Evolutionary conservation across 139 green algal genomes (phyloP), one percentile per base, ranked within the genome.

Genomic region (Coccomyxa sp.): DNA sequence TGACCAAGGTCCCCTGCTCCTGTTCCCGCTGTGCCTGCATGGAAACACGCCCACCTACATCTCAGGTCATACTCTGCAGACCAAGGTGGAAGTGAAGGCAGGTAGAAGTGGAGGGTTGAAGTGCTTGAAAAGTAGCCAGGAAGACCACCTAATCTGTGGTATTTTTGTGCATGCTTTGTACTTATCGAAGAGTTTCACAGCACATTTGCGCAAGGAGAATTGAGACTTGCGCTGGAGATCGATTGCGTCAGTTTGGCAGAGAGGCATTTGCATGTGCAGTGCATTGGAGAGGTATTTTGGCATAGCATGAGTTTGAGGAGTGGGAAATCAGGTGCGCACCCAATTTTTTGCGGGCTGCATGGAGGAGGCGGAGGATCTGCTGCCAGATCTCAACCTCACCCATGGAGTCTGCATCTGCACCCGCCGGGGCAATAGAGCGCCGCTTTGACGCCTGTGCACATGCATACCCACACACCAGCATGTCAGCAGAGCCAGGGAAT

Each of bases 371-470:
- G 10, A 68, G n/a, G 38, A 75, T 28, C 45, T 63, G 71, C 51
- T 59, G 77, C 84, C 84, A 87, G 16, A 87, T 59, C 59, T 84
- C 84, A 28, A 18, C 74, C 59, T 87, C 84, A 18, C 25, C 45
- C 58, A 87, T 23, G 16, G 32, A 67, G 75, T 74, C 60, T 58
- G 79, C 10, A 27, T 83, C 79, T 58, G 38, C 38, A 11, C 38
- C 38, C 38, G 38, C 38, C 7, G 27, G 27, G 13, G 63, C 81
- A 13, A 76, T 66, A 57, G 13, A 66, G 13, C 60, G 45, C 23
- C 60, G 60, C 28, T 45, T 77, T 25, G 63, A 21, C n/a, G 80
- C 28, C 57, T 30, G 67, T 28, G 32, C 67, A 84, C 32, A 13
- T 15, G 13, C 32, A 38, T 38, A 58, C 38, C 38, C 38, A 68